A percentile compares a stretch with the other conserved stretches of the same genome.
phyloP scores from a whole-genome alignment of 2,329 filamentous ascomycete species.

The Nakataea oryzae region DNA sequence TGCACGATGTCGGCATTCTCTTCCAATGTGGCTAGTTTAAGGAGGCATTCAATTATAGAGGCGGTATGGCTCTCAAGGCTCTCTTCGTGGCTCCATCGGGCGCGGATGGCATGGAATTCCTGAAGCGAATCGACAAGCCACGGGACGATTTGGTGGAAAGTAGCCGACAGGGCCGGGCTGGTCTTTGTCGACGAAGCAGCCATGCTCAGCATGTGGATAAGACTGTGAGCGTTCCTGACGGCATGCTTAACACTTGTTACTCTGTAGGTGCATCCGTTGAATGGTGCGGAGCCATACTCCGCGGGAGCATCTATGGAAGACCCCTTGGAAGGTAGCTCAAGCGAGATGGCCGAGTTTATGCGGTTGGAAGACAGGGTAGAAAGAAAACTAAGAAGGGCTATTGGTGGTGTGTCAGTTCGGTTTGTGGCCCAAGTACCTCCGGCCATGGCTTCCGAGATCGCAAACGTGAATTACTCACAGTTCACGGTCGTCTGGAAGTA shows the following conservation, averaged over 20 bases:
- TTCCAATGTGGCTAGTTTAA: conserved; percentile 18
- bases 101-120: conserved; percentile 27
- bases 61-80: conserved; percentile 19
- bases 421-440: background rate
- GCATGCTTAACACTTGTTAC: conserved; percentile 17
- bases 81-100: conserved; percentile 21
- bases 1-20: conserved; percentile 6
- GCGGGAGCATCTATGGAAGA: background rate
- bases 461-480: conserved; percentile 22
- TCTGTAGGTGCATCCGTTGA: conserved; percentile 18
- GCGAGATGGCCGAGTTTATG: background rate
- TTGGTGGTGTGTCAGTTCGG: background rate
- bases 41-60: conserved; percentile 23
- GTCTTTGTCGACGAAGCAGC: conserved; percentile 23
- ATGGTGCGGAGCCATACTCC: background rate
- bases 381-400: background rate
- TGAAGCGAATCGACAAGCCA: conserved; percentile 41
- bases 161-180: conserved; percentile 7
- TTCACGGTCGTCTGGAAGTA: conserved; percentile 39
- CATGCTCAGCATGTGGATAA: conserved; percentile 32
- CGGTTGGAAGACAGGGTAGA: background rate
- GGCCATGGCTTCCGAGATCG: background rate
- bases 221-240: conserved; percentile 31
- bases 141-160: conserved; percentile 27
- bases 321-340: background rate